Base-by-base conservation (phyloP, 1,284 basidiomycete genomes). In the Marasmius sp. region DNA sequence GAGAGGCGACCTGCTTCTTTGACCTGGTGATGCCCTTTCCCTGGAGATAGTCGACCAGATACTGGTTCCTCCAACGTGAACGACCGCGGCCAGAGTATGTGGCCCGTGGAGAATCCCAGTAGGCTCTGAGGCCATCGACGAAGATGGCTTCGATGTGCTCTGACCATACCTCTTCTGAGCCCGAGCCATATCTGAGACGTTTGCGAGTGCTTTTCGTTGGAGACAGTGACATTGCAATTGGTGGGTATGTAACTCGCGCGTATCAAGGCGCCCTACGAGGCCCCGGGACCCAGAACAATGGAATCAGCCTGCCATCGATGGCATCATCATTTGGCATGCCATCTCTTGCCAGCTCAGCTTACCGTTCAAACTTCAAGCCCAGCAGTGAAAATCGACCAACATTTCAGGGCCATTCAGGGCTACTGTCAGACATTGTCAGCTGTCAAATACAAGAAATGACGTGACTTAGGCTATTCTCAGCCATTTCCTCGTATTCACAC, bases 1-100 rank as follows among this genome's bases (percentile, higher is more conserved):
- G 91, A 70, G 87, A 90, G 18, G 91, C 91, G 67, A 93, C 91
- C 72, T 92, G 90, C 71, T 92, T 92, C 80, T 91, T 92, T 47
- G 88, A 82, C 39, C 91, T 85, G 36, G 80, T 79, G 69, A 93
- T 84, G 61, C 86, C 88, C 48, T 79, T 76, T 66, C 82, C 85
- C 61, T 85, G 80, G 61, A 92, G 83, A 69, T 89, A 88, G 65
- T 92, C 89, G 70, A 93, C 90, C 65, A 92, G 83, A 70, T 87
- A 92, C 74, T 91, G 89, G 75, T 93, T 93, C 56, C 91, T 81
- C 88, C 89, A 92, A 61, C 89, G 79, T 65, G 86, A 88, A 69
- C 91, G 85, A 27, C 90, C 90, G n/a, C n/a, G n/a, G 16, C 87
- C 84, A 38, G 87, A 88, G 71, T 87, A 89, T 48, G 86, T 88